Base-by-base conservation (phyloP, 257 asterid species). In the Ballota nigra region DNA sequence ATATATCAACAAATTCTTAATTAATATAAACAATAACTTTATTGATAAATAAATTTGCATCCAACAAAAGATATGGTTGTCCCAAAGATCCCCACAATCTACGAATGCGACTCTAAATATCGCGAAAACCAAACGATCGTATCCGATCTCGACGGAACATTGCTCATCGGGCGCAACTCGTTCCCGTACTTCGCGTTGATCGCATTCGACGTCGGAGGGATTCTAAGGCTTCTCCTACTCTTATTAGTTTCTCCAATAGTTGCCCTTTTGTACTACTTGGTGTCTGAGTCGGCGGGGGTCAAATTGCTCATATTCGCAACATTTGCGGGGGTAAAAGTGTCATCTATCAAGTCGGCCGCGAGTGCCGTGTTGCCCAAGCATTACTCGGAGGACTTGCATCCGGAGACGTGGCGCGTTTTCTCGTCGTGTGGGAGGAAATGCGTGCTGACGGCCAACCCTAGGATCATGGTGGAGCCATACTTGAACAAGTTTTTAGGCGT, bases 201-300 rank as follows among this genome's bases (percentile, higher is more conserved):
- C 0, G 97, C 96, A 1, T 91, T 91, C 65, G 96, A 88, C 71
- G 95, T 79, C 6, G 97, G 92, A 38, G 92, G 95, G 7, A 69
- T 83, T 4, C 51, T 82, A 13, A 79, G 97, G 59, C 91, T 89
- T 13, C 77, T 91, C 3, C 68, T 91, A 66, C 49, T 89, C 29
- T 82, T 84, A 23, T 71, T 91, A 7, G 79, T 84, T 3, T 69
- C 96, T 45, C 96, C 95, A 0, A 2, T 88, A 0, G 96, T 92
- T 1, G 95, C 83, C 9, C 2, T 91, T 3, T 23, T 91, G 7
- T 84, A 91, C 82, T 80, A 87, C 47, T 70, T 81, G 56, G 40
- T 85, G 26, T 88, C 95, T 0, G 95, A 88, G 60, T 80, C 95
- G 0, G 91, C 89, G 0, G 95, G 95, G 4, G 83, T 91, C 45